Conservation (phyloP, 2,329 filamentous ascomycete species). For the Epichloe sylvatica region DNA sequence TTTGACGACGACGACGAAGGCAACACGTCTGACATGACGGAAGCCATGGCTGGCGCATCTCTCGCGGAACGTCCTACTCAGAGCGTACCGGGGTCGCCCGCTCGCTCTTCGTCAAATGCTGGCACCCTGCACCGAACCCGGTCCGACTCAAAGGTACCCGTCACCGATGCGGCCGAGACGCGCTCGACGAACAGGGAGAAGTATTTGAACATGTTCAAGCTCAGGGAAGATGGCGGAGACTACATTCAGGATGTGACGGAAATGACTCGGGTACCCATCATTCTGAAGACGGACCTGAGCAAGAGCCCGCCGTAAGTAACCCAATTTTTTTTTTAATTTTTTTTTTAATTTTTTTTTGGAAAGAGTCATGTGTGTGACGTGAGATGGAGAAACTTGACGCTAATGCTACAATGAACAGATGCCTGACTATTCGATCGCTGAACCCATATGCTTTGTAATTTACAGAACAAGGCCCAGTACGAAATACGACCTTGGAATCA, state of each 20-base stretch:
- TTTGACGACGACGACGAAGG: conserved; percentile 92
- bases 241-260: conserved; percentile 97
- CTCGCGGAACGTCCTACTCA: conserved; percentile 81
- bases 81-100: conserved; percentile 85
- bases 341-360: neutral
- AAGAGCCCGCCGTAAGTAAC: conserved; percentile 93
- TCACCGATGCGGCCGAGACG: conserved; percentile 58
- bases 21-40: conserved; percentile 75
- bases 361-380: neutral
- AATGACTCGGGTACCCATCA: conserved; percentile 95
- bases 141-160: conserved; percentile 83
- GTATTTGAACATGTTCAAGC: conserved; percentile 76
- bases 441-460: conserved; percentile 58
- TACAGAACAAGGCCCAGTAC: neutral
- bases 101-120: conserved; percentile 54
- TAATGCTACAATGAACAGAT: conserved; percentile 31
- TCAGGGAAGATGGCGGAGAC: conserved; percentile 84
- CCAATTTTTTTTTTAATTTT: no score
- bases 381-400: neutral
- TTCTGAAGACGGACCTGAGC: conserved; percentile 91
- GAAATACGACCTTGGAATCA: conserved; percentile 1
- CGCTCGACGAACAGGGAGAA: conserved; percentile 90
- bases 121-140: conserved; percentile 71
- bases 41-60: conserved; percentile 82
- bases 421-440: conserved; percentile 68